Percentiles rank a stretch among this genome's conserved stretches.
Conservation (phyloP, 768 basidiomycete genomes). For the Lepiota venenata region DNA sequence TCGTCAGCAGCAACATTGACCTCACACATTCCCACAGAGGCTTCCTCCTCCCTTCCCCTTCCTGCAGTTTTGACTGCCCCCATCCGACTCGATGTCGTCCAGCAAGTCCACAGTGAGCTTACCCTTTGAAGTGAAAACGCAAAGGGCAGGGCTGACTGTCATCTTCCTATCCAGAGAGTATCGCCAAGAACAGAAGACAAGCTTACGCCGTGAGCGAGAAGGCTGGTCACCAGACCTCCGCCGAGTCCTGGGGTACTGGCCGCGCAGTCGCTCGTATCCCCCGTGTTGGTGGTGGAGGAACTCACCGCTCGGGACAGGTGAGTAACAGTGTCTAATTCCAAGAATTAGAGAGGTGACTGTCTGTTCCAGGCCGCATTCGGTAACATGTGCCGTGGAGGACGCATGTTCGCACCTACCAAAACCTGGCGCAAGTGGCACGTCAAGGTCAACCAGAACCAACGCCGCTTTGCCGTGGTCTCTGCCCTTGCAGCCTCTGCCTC, state of each 20-base stretch:
- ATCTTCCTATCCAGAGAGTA: constrained; percentile 70
- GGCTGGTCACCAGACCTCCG: constrained; percentile 98
- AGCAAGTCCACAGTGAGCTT: constrained; percentile 95
- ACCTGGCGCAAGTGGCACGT: constrained; percentile 99
- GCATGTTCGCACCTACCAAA: constrained; percentile 99
- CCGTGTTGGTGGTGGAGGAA: constrained; percentile 98
- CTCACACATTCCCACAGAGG: constrained; percentile 46
- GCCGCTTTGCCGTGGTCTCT: constrained; percentile 95
- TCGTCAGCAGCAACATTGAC: background rate
- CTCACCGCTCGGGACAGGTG: constrained; percentile 96
- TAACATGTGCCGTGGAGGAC: constrained; percentile 99
- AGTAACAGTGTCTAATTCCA: constrained; percentile 16
- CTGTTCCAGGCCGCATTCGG: constrained; percentile 87
- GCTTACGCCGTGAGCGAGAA: constrained; percentile 96
- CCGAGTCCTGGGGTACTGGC: constrained; percentile 99
- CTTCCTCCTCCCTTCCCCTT: constrained; percentile 85
- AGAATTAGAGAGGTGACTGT: constrained; percentile 1
- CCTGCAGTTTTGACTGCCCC: constrained; percentile 97
- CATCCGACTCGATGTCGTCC: constrained; percentile 97
- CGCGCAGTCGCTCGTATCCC: constrained; percentile 99
- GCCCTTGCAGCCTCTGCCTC: constrained; percentile 96
- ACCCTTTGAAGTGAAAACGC: background rate
- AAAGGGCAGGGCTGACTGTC: constrained; percentile 12
- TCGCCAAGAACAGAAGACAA: constrained; percentile 97
- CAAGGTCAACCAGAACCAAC: constrained; percentile 99